Evolutionary conservation across 768 basidiomycete genomes (phyloP), one percentile per base, ranked within the genome.

Genomic region (Omphalotus guepiniiformis): DNA sequence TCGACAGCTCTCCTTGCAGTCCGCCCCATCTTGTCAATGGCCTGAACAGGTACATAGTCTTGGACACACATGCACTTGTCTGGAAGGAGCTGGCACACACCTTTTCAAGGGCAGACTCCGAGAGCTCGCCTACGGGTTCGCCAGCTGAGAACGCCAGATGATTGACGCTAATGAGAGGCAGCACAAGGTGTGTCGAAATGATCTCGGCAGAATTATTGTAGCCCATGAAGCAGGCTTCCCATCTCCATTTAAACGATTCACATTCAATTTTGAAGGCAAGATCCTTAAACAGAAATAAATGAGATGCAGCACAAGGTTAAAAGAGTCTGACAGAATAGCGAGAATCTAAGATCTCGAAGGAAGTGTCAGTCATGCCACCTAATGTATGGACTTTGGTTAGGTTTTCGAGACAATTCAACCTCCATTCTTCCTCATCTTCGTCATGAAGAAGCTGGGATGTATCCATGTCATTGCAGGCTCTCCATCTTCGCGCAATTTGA

Each of bases 171-270:
- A 91, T 82, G 50, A 90, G 72, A 6, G 88, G 88, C 51, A 83
- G 68, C 52, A 90, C 80, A 53, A 90, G 78, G 55, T 91, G 88
- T 53, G 75, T 83, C 51, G 88, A 90, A 42, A 91, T 72, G 46
- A 88, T 69, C 42, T 87, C 83, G 49, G 88, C 79, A 28, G 87
- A 84, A 26, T 64, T 55, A 61, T 72, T 82, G 60, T 80, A 69
- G 6, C 86, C 85, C 29, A 85, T 59, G 53, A 74, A 76, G 61
- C 73, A 77, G 13, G 82, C 75, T 63, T 90, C 85, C 88, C 88
- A 91, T 67, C 76, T 73, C 87, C 87, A 91, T 69, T 78, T 81
- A 64, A 87, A 84, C 7, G 65, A 60, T 19, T 75, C 73, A 50
- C 71, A 77, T 55, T 78, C 76, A 27, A 89, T 53, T 55, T 76